Percentiles rank a stretch among this genome's conserved stretches.
Conservation (phyloP, 768 basidiomycete species). For the Russula olivacea region DNA sequence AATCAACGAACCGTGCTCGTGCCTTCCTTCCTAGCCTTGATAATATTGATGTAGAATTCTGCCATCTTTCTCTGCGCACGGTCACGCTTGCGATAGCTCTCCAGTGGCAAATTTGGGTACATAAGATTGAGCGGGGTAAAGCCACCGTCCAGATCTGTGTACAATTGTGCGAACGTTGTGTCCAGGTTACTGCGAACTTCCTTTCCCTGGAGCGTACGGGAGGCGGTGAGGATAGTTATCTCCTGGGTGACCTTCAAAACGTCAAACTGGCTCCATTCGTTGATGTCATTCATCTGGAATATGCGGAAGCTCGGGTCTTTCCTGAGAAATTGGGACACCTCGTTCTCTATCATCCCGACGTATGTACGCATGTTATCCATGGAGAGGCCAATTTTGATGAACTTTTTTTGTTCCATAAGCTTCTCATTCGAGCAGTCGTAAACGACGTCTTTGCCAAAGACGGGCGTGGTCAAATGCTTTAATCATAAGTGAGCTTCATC, state of each 20-base stretch:
- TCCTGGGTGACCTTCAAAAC: slow-evolving; percentile 68
- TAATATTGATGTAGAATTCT: slow-evolving; percentile 85
- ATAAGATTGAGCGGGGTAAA: slow-evolving; percentile 95
- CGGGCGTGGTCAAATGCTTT: slow-evolving; percentile 86
- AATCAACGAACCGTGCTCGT: slow-evolving; percentile 36
- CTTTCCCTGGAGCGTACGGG: slow-evolving; percentile 86
- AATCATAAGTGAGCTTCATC: neutral
- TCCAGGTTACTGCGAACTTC: slow-evolving; percentile 78
- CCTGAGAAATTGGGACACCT: slow-evolving; percentile 56
- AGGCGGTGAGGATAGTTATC: slow-evolving; percentile 92
- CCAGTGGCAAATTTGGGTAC: slow-evolving; percentile 88
- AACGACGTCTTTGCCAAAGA: slow-evolving; percentile 96
- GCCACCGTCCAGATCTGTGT: slow-evolving; percentile 87
- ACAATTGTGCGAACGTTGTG: slow-evolving; percentile 78
- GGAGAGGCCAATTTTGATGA: slow-evolving; percentile 93
- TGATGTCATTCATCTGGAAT: slow-evolving; percentile 59
- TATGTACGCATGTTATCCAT: slow-evolving; percentile 88
- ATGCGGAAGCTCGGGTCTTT: slow-evolving; percentile 56
- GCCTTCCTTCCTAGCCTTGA: slow-evolving; percentile 61
- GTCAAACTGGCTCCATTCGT: slow-evolving; percentile 77
- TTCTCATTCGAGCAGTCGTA: slow-evolving; percentile 95
- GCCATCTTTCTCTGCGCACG: slow-evolving; percentile 89
- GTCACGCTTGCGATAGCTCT: slow-evolving; percentile 85
- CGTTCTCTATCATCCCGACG: slow-evolving; percentile 44
- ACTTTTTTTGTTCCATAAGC: slow-evolving; percentile 99